A percentile compares a stretch with the other conserved stretches of the same genome.
Conservation (phyloP, 495 filamentous ascomycete genomes). For the Neurospora pannonica region DNA sequence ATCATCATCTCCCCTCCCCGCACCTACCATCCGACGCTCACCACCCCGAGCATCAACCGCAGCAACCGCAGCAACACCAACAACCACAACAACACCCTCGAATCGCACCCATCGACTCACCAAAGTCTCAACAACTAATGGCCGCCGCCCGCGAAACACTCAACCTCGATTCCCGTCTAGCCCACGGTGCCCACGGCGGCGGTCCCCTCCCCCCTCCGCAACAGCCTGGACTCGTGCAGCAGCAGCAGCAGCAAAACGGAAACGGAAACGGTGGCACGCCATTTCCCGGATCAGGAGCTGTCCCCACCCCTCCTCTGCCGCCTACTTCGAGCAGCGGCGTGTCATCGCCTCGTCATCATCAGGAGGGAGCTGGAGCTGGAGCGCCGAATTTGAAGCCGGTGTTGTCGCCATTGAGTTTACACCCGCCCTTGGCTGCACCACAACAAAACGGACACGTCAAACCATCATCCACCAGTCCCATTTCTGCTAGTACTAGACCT, state of each 20-base stretch:
- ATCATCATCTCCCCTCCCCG: conserved; percentile 14
- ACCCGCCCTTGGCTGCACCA: background rate
- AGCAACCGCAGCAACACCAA: conserved; percentile 15
- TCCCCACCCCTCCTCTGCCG: background rate
- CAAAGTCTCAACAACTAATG: conserved; percentile 28
- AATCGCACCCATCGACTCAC: conserved; percentile 18
- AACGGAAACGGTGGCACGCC: background rate
- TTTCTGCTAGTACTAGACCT: background rate
- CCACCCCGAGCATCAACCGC: conserved; percentile 14
- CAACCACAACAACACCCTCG: conserved; percentile 14
- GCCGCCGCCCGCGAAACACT: background rate
- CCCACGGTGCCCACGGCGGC: conserved; percentile 1
- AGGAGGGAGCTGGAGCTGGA: background rate
- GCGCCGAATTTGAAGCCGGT: background rate
- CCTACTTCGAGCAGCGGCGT: background rate
- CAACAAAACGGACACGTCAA: background rate
- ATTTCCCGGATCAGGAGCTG: background rate
- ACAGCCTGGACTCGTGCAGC: background rate
- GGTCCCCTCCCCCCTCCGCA: background rate
- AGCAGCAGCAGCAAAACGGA: background rate
- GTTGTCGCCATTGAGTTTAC: background rate
- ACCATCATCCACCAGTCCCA: background rate
- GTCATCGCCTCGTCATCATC: background rate
- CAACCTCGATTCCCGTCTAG: background rate
- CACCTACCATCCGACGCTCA: conserved; percentile 15